A percentile compares a stretch with the other conserved stretches of the same genome.
These are phyloP conservation scores for Leptographium flavum DNA, from an alignment of 2,329 filamentous ascomycete species.

Conservation along the genomic window DNA sequence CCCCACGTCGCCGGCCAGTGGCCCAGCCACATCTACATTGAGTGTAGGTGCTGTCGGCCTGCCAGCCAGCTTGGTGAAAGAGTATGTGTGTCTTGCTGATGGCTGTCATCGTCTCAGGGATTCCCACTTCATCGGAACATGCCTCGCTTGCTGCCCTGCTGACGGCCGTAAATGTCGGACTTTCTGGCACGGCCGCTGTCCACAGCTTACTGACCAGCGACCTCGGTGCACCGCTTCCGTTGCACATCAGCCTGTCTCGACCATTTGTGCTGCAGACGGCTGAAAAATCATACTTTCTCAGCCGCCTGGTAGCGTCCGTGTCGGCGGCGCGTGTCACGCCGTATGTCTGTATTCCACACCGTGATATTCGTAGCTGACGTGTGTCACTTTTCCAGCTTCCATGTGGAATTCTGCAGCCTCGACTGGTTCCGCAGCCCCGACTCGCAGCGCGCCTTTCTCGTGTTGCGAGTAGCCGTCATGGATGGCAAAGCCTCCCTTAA, in stretches of 20 bases:
- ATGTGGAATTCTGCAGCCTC: conserved; percentile 23
- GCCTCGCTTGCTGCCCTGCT: conserved; percentile 29
- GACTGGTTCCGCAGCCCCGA: conserved; percentile 38
- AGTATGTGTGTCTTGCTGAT: background rate
- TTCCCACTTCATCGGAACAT: conserved; percentile 34
- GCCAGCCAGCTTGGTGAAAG: too few relatives aligned
- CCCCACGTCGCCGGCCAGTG: conserved; percentile 83
- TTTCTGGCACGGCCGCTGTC: conserved; percentile 23
- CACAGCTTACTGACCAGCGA: conserved; percentile 63
- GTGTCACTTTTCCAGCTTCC: conserved; percentile 18
- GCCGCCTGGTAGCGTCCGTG: conserved; percentile 33
- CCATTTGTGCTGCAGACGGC: conserved; percentile 61
- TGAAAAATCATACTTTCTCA: conserved; percentile 55
- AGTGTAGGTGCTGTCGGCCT: conserved; percentile 49
- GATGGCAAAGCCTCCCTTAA: conserved; percentile 16
- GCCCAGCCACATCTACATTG: conserved; percentile 84
- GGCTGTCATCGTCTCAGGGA: conserved; percentile 27
- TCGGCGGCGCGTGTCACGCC: conserved; percentile 11
- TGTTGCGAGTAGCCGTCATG: conserved; percentile 43
- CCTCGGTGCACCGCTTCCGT: conserved; percentile 59
- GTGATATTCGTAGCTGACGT: background rate
- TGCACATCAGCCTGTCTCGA: conserved; percentile 84
- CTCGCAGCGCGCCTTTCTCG: conserved; percentile 69
- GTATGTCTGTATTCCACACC: background rate
- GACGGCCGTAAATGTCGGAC: conserved; percentile 18